Evolutionary conservation across 331 rosid genomes (phyloP), one percentile per base, ranked within the genome.

Genomic region (Malus hybrid): DNA sequence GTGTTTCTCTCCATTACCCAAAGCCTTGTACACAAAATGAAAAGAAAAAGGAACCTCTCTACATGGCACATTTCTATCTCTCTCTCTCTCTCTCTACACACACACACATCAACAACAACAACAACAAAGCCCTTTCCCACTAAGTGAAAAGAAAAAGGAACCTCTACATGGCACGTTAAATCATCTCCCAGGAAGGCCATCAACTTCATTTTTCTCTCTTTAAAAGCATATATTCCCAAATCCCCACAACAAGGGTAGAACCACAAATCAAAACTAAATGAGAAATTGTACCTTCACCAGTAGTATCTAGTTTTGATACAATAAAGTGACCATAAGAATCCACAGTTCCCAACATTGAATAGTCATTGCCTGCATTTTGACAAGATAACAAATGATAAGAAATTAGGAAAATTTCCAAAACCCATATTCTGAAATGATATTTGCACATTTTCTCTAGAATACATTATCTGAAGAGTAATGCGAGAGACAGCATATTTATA

Each of bases 321-420:
- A 93, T 89, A 60, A 91, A 91, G 79, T 89, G 93, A 57, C 98
- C 98, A 55, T 84, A 88, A 12, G 96, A 86, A 86, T 93, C 98
- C 63, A 93, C 97, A 76, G 91, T 91, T 83, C 98, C 98, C 87
- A 93, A 80, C 74, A 89, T 67, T 70, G 86, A 75, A 82, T 84
- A 73, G 72, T 83, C 92, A 74, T 77, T 67, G 70, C 91, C 98
- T 93, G 85, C 68, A 78, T 66, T 52, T 32, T 60, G 67, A 44
- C 82, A 54, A 59, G 27, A 71, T n/a, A 54, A 48, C 33, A 36
- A 57, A 36, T 34, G 10, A 36, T 59, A 12, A 56, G 54, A 32
- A 71, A 71, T 56, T 71, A 22, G 27, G 39, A 1, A 57, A 60
- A 71, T 6, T 44, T 36, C 56, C 33, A 57, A 57, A 33, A 19